Evolutionary conservation across 2,329 filamentous ascomycete species (phyloP).

Genomic region (Sodiomyces alkalinus): DNA sequence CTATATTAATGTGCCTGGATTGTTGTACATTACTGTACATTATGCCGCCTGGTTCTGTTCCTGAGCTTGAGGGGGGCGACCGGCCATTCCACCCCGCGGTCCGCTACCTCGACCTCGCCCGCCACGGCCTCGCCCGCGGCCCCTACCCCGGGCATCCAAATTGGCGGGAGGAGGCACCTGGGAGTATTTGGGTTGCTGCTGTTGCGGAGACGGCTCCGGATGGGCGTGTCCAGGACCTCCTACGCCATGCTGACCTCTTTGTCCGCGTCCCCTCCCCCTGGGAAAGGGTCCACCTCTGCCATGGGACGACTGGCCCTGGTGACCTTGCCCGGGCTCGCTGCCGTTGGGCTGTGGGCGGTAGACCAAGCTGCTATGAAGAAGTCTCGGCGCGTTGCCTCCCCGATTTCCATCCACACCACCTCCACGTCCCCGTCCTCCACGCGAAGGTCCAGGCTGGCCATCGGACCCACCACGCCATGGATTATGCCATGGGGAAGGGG

Average conservation of each 20-base stretch:
- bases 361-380: slow-evolving; percentile 36
- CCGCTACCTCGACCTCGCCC: slow-evolving; percentile 15
- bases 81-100: slow-evolving; percentile 12
- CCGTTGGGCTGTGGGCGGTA: slow-evolving; percentile 27
- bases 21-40: too few relatives aligned
- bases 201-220: slow-evolving; percentile 8
- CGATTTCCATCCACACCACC: slow-evolving; percentile 15
- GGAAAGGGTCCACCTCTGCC: slow-evolving; percentile 11
- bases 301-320: slow-evolving; percentile 12
- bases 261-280: slow-evolving; percentile 5
- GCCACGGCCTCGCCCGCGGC: slow-evolving; percentile 24
- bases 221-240: slow-evolving; percentile 5
- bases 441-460: slow-evolving; percentile 16
- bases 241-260: slow-evolving; percentile 4
- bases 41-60: too few relatives aligned
- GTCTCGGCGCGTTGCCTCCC: slow-evolving; percentile 15
- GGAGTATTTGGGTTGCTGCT: slow-evolving; percentile 23
- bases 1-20: too few relatives aligned
- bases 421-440: too few relatives aligned
- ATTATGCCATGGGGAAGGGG: too few relatives aligned
- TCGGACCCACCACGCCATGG: too few relatives aligned
- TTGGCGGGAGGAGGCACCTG: slow-evolving; percentile 45
- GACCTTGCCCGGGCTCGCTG: slow-evolving; percentile 12
- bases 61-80: slow-evolving; percentile 15
- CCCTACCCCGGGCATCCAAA: slow-evolving; percentile 30